A percentile compares a stretch with the other conserved stretches of the same genome.
These are phyloP conservation scores for Lathyrus oleraceus DNA, from an alignment of 306 rosid genomes.

Conservation along the genomic window DNA sequence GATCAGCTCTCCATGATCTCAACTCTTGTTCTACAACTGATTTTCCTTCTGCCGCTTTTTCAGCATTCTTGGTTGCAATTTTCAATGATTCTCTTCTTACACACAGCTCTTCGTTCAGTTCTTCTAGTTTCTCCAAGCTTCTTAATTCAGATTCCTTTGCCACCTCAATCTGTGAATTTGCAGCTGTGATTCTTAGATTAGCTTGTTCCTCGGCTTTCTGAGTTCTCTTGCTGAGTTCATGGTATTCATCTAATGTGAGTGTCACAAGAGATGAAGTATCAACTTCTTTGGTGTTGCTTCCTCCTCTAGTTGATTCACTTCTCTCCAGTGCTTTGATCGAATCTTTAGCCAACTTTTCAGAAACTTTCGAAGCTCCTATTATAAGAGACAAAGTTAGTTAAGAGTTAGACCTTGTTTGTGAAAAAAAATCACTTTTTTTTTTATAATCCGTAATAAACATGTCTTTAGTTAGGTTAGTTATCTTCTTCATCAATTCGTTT, in stretches of 20 bases:
- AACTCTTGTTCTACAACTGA: slow-evolving; percentile 76
- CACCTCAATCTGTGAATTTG: slow-evolving; percentile 57
- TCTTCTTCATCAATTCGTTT: no score
- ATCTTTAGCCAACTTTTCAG: slow-evolving; percentile 71
- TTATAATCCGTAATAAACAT: no score
- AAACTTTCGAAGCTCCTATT: slow-evolving; percentile 73
- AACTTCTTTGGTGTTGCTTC: slow-evolving; percentile 22
- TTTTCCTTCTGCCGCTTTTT: slow-evolving; percentile 74
- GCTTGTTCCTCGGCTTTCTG: slow-evolving; percentile 77
- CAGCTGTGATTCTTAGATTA: slow-evolving; percentile 61
- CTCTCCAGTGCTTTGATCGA: slow-evolving; percentile 76
- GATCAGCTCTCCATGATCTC: slow-evolving; percentile 67
- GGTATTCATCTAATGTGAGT: slow-evolving; percentile 67
- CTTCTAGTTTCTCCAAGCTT: slow-evolving; percentile 75
- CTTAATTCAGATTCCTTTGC: slow-evolving; percentile 73
- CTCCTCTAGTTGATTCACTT: slow-evolving; percentile 56
- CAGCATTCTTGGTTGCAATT: slow-evolving; percentile 70
- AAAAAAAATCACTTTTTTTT: neutral
- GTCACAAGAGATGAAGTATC: slow-evolving; percentile 62
- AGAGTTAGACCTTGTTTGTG: neutral
- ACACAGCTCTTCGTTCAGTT: slow-evolving; percentile 60
- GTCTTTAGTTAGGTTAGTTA: no score
- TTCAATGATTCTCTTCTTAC: slow-evolving; percentile 64
- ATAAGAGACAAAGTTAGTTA: neutral
- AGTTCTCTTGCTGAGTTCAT: slow-evolving; percentile 71